Base-by-base conservation (phyloP, 192 early-diverging fungal species). In the Coemansia sp. region DNA sequence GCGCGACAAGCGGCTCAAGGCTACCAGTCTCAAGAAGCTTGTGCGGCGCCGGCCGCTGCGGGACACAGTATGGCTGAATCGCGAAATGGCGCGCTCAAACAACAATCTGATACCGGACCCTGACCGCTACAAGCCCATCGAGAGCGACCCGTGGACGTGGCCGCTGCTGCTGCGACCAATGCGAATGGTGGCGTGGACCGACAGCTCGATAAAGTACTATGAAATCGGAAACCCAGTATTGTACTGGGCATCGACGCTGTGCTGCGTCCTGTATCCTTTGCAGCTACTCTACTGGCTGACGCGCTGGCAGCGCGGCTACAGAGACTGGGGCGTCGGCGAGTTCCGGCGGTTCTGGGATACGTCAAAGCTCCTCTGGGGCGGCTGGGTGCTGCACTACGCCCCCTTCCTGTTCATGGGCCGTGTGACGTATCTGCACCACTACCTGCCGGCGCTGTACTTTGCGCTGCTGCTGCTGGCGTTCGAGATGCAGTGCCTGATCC, bases 11-110 rank as follows among this genome's bases (percentile, higher is more conserved):
- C 62, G 62, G 31, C 48, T 57, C 9, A 48, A 60, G 20, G 54
- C 26, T 1, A 49, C 49, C 7, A 23, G 53, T 18, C 54, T 47
- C n/a, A 17, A 27, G 39, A 10, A 20, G 18, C 39, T 57, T 16
- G 34, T 44, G 14, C 42, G 42, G 29, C 36, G 52, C 31, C 48
- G 33, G 18, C 23, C 62, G 30, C 5, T 57, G 28, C 45, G 50
- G 20, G 49, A 63, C 38, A 50, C 49, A 8, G 16, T 80, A n/a
- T 82, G 85, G 51, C 51, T 85, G 43, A 87, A 87, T 54, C 80
- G 82, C 28, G 80, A 77, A 34, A 86, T 86, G 85, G 82, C 83
- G 72, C 77, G 80, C 9, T 72, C 76, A 18, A 86, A 86, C 75
- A 86, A 84, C 48, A 67, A 70, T 7, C 60, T 86, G 35, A 73